Conservation (phyloP, 805 yeast genomes). For the Grigorovia transvaalensis region DNA sequence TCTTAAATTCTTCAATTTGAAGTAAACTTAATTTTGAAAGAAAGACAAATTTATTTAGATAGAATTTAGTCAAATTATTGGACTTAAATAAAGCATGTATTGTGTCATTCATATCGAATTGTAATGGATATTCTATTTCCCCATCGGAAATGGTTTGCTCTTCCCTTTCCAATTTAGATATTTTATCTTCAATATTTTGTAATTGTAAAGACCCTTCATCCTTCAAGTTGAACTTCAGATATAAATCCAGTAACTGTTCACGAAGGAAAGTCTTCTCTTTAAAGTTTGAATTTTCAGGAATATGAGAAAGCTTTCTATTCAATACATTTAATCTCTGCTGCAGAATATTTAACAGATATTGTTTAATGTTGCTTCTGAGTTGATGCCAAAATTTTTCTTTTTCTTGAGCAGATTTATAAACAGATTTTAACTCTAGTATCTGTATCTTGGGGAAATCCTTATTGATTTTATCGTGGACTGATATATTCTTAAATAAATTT, state of each 20-base stretch:
- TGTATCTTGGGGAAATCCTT: constrained; percentile 26
- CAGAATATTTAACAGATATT: constrained; percentile 17
- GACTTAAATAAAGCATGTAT: constrained; percentile 9
- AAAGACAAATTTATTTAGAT: constrained; percentile 17
- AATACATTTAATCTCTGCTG: constrained; percentile 16
- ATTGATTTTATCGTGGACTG: constrained; percentile 23
- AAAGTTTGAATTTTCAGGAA: constrained; percentile 2
- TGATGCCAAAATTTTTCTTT: constrained; percentile 24
- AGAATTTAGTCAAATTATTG: constrained; percentile 13
- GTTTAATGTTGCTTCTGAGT: constrained; percentile 16
- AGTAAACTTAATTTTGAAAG: constrained; percentile 15
- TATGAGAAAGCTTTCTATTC: constrained; percentile 4
- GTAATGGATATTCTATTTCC: constrained; percentile 15
- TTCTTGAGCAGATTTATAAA: constrained; percentile 25
- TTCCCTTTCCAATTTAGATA: constrained; percentile 2
- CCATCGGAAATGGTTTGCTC: constrained; percentile 10
- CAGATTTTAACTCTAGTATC: constrained; percentile 24
- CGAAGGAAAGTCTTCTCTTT: constrained; percentile 10
- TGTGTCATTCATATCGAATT: constrained; percentile 4
- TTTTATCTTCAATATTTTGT: constrained; percentile 7
- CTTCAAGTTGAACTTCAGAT: constrained; percentile 17
- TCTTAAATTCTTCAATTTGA: constrained; percentile 5
- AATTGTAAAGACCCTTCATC: constrained; percentile 21
- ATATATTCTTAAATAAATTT: constrained; percentile 24
- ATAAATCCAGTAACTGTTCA: constrained; percentile 21